Conservation (phyloP, 1,284 basidiomycete species). For the Ganoderma leucocontextum region DNA sequence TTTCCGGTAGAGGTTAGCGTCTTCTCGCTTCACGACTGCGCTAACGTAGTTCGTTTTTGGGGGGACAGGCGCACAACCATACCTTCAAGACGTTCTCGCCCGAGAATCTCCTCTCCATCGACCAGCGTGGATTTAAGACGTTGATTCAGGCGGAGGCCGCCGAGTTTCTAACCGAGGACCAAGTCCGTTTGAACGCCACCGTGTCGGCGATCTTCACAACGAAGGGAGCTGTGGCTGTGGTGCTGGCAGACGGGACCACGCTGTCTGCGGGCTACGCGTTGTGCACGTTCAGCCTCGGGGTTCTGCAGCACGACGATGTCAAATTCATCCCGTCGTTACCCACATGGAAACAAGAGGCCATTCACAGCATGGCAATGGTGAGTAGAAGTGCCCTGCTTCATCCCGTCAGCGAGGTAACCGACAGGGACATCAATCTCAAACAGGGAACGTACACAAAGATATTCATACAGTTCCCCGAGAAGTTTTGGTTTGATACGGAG, state of each 20-base stretch:
- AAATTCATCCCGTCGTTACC: constrained; percentile 63
- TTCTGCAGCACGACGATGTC: constrained; percentile 70
- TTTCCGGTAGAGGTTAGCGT: constrained; percentile 31
- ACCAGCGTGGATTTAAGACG: constrained; percentile 68
- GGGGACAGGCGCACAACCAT: constrained; percentile 62
- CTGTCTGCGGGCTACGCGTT: constrained; percentile 62
- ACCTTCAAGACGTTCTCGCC: constrained; percentile 67
- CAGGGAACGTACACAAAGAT: constrained; percentile 75
- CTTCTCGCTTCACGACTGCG: neutral
- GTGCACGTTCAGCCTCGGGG: constrained; percentile 70
- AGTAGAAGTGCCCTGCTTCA: neutral
- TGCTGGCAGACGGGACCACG: constrained; percentile 51
- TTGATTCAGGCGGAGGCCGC: constrained; percentile 64
- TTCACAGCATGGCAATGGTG: constrained; percentile 72
- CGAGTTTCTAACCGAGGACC: constrained; percentile 55
- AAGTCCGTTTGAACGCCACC: constrained; percentile 60
- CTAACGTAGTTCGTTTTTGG: constrained; percentile 9
- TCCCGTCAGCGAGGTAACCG: neutral
- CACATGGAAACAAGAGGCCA: constrained; percentile 71
- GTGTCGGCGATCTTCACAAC: constrained; percentile 59
- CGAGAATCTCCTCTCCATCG: constrained; percentile 61
- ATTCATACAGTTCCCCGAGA: constrained; percentile 68
- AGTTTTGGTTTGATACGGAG: constrained; percentile 77
- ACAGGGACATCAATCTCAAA: too few species aligned
- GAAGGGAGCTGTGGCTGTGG: constrained; percentile 48